Evolutionary conservation across 345 rosid species (phyloP), one percentile per base, ranked within the genome.

Genomic region (Eutrema japonicum): DNA sequence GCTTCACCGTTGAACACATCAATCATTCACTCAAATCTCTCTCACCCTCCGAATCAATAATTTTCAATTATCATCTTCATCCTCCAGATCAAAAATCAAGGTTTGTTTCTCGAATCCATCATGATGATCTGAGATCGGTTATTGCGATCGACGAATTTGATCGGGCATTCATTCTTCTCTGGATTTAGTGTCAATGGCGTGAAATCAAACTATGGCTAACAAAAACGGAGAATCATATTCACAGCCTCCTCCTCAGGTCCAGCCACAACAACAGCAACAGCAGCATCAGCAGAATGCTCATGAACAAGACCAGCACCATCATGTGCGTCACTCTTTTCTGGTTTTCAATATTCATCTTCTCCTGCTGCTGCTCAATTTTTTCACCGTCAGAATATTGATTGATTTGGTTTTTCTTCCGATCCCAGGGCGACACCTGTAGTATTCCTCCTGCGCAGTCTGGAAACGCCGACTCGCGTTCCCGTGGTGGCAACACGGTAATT

Each of bases 401-500:
- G 18, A 53, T 10, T 38, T 29, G 67, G 67, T 42, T 29, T 40
- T 6, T 22, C 7, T 35, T 55, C 48, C 13, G 7, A 67, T 52
- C 38, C 0, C 48, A 82, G 88, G 94, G 84, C 66, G 88, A 85
- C 29, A 80, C 75, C 36, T 79, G 70, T 42, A 63, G 70, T 4
- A 65, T 78, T 38, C 77, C 87, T 14, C 71, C 82, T 3, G 16
- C 78, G 6, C 48, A 75, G 67, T 58, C 73, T 73, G 61, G 64
- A 66, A 64, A 71, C 40, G 76, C 83, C 11, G 79, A 79, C 38
- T 10, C 76, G 43, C 71, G 73, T 66, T 69, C 89, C 62, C 88
- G 87, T 68, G 73, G 59, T 37, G 85, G 84, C 71, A 86, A 88
- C 74, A 50, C 80, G 79, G 91, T 86, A 74, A 76, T 50, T 71